phyloP scores from a whole-genome alignment of 169 alveolate species.

The Plasmodium vivax region DNA sequence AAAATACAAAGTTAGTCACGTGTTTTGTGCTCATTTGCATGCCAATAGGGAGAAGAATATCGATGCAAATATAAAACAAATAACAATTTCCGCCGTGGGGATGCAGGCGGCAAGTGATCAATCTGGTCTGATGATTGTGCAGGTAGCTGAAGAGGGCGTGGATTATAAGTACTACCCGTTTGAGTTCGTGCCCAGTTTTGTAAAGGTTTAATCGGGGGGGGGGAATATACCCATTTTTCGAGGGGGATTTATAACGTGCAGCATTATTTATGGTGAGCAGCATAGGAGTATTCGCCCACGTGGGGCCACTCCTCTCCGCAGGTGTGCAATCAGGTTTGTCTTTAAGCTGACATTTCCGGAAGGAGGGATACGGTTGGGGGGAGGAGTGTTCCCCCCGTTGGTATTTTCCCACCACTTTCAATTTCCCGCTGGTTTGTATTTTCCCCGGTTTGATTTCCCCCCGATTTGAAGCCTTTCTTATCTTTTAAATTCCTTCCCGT shows the following conservation, averaged over 20 bases:
- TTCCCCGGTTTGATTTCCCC: not conserved
- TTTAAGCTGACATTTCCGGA: not conserved
- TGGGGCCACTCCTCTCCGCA: not conserved
- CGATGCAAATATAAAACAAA: conserved; percentile 38
- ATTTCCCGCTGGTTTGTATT: too few relatives aligned
- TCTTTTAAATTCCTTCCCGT: not conserved
- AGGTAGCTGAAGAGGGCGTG: not conserved
- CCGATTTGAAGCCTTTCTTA: not conserved
- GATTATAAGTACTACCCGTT: conserved; percentile 44
- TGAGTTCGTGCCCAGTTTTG: not conserved
- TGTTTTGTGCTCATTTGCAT: conserved; percentile 46
- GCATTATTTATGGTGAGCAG: not conserved
- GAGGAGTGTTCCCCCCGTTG: not conserved
- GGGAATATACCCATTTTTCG: not conserved
- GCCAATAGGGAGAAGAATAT: conserved; percentile 26
- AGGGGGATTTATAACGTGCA: not conserved
- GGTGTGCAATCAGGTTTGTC: not conserved
- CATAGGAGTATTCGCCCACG: not conserved
- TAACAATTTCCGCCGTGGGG: conserved; percentile 31
- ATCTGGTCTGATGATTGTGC: conserved; percentile 21
- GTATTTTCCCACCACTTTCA: not conserved
- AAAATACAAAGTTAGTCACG: conserved; percentile 40
- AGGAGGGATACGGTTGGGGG: not conserved
- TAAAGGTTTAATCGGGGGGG: not conserved
- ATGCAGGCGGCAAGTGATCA: conserved; percentile 25